phyloP scores from a whole-genome alignment of 208 protist species.

The Leptomonas pyrrhocoris region DNA sequence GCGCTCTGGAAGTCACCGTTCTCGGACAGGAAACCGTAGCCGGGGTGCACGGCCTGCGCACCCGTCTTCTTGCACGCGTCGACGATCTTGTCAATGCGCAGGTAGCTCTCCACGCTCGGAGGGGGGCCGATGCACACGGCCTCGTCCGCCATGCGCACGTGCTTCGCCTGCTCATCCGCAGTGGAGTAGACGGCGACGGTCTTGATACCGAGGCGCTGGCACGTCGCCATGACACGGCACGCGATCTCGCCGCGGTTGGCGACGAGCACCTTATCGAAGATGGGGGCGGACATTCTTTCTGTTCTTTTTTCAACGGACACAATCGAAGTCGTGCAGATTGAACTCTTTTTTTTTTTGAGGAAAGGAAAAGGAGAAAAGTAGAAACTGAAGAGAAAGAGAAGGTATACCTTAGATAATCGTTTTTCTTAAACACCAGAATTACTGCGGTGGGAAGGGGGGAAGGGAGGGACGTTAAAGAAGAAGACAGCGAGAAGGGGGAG shows the following conservation, averaged over 20 bases:
- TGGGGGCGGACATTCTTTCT: conserved; percentile 18
- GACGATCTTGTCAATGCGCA: conserved; percentile 92
- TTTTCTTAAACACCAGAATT: conserved; percentile 5
- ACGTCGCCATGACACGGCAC: conserved; percentile 94
- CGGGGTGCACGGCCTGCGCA: conserved; percentile 95
- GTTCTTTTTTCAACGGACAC: too few relatives aligned
- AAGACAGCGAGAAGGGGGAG: too few relatives aligned
- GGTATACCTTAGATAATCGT: background rate
- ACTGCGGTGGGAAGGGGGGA: background rate
- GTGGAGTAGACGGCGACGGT: conserved; percentile 97
- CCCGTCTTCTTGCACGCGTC: conserved; percentile 86
- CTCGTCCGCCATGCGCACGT: conserved; percentile 92
- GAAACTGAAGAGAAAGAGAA: conserved; percentile 6
- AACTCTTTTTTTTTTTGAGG: conserved; percentile 3
- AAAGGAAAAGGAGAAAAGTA: background rate
- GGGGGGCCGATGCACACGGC: conserved; percentile 68
- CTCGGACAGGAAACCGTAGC: conserved; percentile 98
- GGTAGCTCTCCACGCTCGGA: conserved; percentile 82
- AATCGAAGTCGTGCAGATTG: background rate
- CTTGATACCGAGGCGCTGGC: conserved; percentile 90
- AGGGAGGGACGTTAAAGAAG: too few relatives aligned
- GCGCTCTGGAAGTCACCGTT: conserved; percentile 91
- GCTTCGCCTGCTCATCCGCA: conserved; percentile 90
- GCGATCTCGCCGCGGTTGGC: conserved; percentile 99
- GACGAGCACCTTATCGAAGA: conserved; percentile 95